Conservation (phyloP, 257 asterid genomes). For the Osmanthus fragrans region DNA sequence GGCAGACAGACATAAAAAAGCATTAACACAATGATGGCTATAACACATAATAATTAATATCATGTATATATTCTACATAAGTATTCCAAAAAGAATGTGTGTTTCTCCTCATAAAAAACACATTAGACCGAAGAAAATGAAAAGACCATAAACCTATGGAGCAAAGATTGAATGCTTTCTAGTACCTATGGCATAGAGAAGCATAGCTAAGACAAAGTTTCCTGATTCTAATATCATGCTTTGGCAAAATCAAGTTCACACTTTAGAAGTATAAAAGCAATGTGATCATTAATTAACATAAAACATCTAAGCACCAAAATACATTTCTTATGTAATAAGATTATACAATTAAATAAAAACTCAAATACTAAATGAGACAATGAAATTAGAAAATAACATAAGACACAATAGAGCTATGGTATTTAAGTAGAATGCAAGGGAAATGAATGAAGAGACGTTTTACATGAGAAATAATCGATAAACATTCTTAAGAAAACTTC, state of each 20-base stretch:
- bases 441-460: not conserved
- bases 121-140: not conserved
- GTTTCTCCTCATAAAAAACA: not conserved
- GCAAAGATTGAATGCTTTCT: not conserved
- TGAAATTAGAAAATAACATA: not conserved
- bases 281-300: not conserved
- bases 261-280: not conserved
- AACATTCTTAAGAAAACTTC: not conserved
- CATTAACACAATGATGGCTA: constrained; percentile 2
- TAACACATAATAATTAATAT: not conserved
- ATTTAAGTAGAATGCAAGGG: not conserved
- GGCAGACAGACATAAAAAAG: constrained; percentile 5
- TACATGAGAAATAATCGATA: not conserved
- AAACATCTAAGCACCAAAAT: not conserved
- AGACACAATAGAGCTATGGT: not conserved
- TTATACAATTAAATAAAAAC: not conserved
- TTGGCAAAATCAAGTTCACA: not conserved
- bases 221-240: not conserved
- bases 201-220: not conserved
- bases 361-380: not conserved
- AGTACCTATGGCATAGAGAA: not conserved
- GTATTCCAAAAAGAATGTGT: not conserved
- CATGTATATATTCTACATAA: not conserved
- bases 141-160: not conserved
- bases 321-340: not conserved